Conservation (phyloP, 2,329 filamentous ascomycete genomes). For the Fusarium longipes region DNA sequence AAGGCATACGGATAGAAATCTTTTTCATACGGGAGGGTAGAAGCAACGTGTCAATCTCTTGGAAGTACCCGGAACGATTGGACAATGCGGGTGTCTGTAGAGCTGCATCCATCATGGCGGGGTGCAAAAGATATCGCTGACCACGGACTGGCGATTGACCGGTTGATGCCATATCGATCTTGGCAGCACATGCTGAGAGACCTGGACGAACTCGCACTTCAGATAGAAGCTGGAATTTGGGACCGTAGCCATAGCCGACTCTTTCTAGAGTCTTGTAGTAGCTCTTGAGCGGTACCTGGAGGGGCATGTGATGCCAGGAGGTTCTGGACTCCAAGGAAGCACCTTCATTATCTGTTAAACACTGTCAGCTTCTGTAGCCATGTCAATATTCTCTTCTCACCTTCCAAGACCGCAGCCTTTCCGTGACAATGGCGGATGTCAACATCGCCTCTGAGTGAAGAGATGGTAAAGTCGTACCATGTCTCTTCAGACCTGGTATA, state of each 20-base stretch:
- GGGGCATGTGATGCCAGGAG: constrained; percentile 42
- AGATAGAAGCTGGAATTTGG: constrained; percentile 41
- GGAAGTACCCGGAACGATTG: constrained; percentile 39
- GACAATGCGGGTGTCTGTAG: constrained; percentile 40
- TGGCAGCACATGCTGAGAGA: constrained; percentile 38
- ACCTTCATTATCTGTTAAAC: background rate
- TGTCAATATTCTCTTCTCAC: constrained; percentile 13
- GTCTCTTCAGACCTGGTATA: constrained; percentile 30
- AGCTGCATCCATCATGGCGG: constrained; percentile 43
- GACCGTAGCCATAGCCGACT: constrained; percentile 42
- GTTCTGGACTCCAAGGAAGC: constrained; percentile 18
- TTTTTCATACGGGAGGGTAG: constrained; percentile 39
- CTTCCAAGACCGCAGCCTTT: constrained; percentile 26
- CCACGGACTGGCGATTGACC: constrained; percentile 34
- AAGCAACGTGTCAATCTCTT: constrained; percentile 41
- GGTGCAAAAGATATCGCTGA: constrained; percentile 40
- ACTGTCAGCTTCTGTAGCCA: constrained; percentile 5
- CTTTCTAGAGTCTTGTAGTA: constrained; percentile 41
- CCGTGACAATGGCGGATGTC: constrained; percentile 42
- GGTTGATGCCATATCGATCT: constrained; percentile 36
- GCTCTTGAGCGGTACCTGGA: constrained; percentile 38
- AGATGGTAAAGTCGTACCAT: constrained; percentile 43
- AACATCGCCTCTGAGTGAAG: constrained; percentile 40
- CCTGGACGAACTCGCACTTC: constrained; percentile 40
- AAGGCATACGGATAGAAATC: constrained; percentile 41